Evolutionary conservation across 176 grass and related monocot species (phyloP), one percentile per base, ranked within the genome.

Genomic region (Triticum urartu): DNA sequence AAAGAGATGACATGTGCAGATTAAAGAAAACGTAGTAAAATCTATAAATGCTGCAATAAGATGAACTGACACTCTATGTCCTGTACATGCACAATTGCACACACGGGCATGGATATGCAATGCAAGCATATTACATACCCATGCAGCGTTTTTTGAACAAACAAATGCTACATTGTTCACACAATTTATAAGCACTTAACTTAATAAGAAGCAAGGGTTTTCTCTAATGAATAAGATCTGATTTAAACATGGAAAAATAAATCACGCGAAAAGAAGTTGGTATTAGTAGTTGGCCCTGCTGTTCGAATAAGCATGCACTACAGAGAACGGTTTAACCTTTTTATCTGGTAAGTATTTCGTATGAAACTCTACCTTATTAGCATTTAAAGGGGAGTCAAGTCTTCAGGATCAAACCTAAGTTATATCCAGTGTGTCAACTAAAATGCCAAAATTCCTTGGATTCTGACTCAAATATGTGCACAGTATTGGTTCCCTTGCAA

Each of bases 311-410:
- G 48, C 64, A 58, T 26, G 24, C 73, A 60, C 5, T 64, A 15
- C 9, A 20, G 11, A 64, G 45, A 32, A 35, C 9, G 28, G 34
- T 42, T 61, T 45, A 63, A 39, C 5, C 24, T 72, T 72, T 78
- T 56, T 26, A 83, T 61, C n/a, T 73, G 30, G 81, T 22, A 83
- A 74, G 62, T 15, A 84, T 75, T 84, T 47, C 69, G 63, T n/a
- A 63, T 21, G 54, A 60, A 47, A 26, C 15, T 81, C 61, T 28
- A 81, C 42, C 24, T 32, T 80, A 39, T 39, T 43, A 42, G 38
- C 14, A 62, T 43, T 64, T 60, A 64, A 32, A 28, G 36, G 3
- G 10, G 45, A 48, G 25, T 81, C 25, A 45, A 47, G 18, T 32
- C 43, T 81, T 25, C 0, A 81, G 18, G 28, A 67, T 67, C 18